phyloP scores from a whole-genome alignment of 352 stramenopile species.

The Phytophthora uliginosa region DNA sequence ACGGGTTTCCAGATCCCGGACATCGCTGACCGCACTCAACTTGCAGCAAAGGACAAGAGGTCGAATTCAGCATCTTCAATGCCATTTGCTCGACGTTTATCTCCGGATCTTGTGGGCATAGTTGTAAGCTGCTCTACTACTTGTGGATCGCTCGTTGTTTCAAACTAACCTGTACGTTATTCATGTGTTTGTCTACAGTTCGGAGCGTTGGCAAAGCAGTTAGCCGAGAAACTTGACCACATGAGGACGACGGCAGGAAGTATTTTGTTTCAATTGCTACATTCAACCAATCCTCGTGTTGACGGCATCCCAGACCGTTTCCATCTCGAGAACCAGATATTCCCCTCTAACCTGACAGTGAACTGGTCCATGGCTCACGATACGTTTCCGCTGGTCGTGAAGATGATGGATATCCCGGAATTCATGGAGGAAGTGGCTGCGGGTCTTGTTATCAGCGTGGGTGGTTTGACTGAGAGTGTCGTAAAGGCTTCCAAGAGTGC shows the following conservation, averaged over 20 bases:
- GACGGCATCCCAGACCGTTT: conserved; percentile 83
- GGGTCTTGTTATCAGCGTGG: conserved; percentile 96
- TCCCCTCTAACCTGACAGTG: conserved; percentile 58
- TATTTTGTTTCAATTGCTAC: conserved; percentile 91
- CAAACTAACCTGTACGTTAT: conserved; percentile 31
- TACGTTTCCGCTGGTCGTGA: conserved; percentile 93
- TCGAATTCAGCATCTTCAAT: conserved; percentile 1
- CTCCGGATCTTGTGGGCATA: conserved; percentile 50
- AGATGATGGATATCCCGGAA: conserved; percentile 87
- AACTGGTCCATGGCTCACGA: conserved; percentile 89
- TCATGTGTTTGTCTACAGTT: conserved; percentile 48
- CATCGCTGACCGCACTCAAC: conserved; percentile 27
- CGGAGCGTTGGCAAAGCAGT: conserved; percentile 94
- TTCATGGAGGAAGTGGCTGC: conserved; percentile 89
- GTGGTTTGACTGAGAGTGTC: conserved; percentile 96
- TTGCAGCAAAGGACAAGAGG: conserved; percentile 12
- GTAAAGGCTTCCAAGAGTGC: conserved; percentile 81
- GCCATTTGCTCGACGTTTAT: conserved; percentile 52
- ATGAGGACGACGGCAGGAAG: conserved; percentile 91
- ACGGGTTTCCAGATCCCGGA: conserved; percentile 36
- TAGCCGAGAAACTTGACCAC: conserved; percentile 97
- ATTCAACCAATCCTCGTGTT: conserved; percentile 68
- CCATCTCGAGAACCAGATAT: conserved; percentile 73
- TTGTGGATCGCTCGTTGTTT: background rate
- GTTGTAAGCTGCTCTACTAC: conserved; percentile 37